Evolutionary conservation across 495 filamentous ascomycete genomes (phyloP).

Genomic region (Aspergillus olivimuriae): DNA sequence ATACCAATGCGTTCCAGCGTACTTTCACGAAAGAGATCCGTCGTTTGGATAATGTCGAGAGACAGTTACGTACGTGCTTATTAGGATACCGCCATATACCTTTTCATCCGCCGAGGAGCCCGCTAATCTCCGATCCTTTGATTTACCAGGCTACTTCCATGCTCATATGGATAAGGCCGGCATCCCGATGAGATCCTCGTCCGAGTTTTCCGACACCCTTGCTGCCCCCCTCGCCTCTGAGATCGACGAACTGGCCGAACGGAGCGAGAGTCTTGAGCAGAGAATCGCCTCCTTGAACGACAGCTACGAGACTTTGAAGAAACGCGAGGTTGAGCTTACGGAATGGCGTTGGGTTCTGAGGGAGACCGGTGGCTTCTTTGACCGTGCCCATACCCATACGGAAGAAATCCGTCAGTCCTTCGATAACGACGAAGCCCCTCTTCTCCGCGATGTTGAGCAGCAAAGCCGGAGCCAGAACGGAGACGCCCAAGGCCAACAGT

Average conservation of each 20-base stretch:
- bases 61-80: conserved; percentile 87
- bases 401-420: conserved; percentile 92
- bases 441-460: conserved; percentile 83
- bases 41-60: conserved; percentile 93
- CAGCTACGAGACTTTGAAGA: conserved; percentile 97
- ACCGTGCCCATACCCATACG: conserved; percentile 88
- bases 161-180: conserved; percentile 87
- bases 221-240: conserved; percentile 83
- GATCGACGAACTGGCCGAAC: conserved; percentile 91
- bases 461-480: conserved; percentile 57
- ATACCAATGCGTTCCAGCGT: conserved; percentile 88
- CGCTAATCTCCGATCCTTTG: conserved; percentile 1
- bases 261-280: conserved; percentile 85
- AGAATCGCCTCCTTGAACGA: conserved; percentile 87
- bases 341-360: conserved; percentile 97
- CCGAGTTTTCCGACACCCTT: conserved; percentile 78
- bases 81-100: too few species aligned
- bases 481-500: conserved; percentile 67
- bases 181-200: conserved; percentile 74
- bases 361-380: conserved; percentile 95
- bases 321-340: conserved; percentile 89
- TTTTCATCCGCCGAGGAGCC: too few species aligned
- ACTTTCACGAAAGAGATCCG: conserved; percentile 98
- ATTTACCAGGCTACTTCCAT: conserved; percentile 74
- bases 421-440: conserved; percentile 76